Conservation (phyloP, 371 early-diverging fungal genomes). For the Mucor indicus region DNA sequence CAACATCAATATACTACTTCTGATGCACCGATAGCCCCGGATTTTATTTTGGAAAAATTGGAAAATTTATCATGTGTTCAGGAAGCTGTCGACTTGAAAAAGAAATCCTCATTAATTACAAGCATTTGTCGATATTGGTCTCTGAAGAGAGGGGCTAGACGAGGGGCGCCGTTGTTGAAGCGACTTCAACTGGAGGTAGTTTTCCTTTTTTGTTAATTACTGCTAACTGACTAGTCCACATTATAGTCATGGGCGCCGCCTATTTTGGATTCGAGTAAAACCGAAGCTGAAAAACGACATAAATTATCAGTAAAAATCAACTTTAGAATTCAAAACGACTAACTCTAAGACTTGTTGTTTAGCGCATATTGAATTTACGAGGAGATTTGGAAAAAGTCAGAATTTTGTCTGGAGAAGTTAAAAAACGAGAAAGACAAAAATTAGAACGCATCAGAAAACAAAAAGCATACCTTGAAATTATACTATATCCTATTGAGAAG, state of each 20-base stretch:
- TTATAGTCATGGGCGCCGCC: too few relatives aligned
- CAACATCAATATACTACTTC: too few relatives aligned
- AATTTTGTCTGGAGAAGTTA: slow-evolving; percentile 79
- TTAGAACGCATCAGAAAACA: slow-evolving; percentile 59
- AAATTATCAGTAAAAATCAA: too few relatives aligned
- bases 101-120: slow-evolving; percentile 54
- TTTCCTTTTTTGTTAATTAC: too few relatives aligned
- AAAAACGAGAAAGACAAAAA: slow-evolving; percentile 85
- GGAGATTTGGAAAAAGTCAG: slow-evolving; percentile 84
- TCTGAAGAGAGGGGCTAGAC: slow-evolving; percentile 79
- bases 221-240: too few relatives aligned
- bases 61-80: slow-evolving; percentile 47
- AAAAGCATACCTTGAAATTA: slow-evolving; percentile 61
- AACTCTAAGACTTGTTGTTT: too few relatives aligned
- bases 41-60: slow-evolving; percentile 62
- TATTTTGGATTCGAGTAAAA: too few relatives aligned
- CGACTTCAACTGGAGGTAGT: slow-evolving; percentile 87
- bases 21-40: slow-evolving; percentile 71
- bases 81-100: slow-evolving; percentile 44
- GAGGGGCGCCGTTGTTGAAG: slow-evolving; percentile 93
- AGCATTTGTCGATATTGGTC: slow-evolving; percentile 91
- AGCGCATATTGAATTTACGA: slow-evolving; percentile 56
- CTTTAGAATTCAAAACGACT: too few relatives aligned
- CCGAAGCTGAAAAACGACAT: too few relatives aligned
- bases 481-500: slow-evolving; percentile 73